Conservation (phyloP, 768 basidiomycete species). For the Pulveroboletus sp. region DNA sequence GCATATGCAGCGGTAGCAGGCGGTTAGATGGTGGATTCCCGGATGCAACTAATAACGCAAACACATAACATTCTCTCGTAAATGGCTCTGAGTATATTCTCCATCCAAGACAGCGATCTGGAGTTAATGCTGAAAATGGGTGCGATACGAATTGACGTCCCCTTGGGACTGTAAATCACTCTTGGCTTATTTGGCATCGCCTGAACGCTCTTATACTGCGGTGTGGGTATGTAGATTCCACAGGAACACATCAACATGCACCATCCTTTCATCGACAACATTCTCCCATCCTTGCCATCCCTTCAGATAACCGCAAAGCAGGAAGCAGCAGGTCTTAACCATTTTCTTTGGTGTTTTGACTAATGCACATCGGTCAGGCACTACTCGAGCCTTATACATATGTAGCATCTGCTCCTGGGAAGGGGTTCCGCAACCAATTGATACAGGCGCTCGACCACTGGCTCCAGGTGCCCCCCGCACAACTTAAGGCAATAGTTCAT, state of each 20-base stretch:
- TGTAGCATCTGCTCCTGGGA: conserved; percentile 79
- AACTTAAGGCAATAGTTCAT: conserved; percentile 67
- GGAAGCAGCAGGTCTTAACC: conserved; percentile 21
- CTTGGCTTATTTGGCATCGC: conserved; percentile 5
- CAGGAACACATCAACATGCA: conserved; percentile 11
- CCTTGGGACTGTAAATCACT: conserved; percentile 3
- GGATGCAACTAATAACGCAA: not conserved
- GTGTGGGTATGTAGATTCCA: not conserved
- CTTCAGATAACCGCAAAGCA: conserved; percentile 16
- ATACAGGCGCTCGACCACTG: conserved; percentile 91
- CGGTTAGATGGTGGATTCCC: not conserved
- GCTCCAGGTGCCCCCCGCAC: conserved; percentile 77
- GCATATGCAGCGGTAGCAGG: not conserved
- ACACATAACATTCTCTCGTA: conserved; percentile 2
- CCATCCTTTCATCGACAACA: conserved; percentile 38
- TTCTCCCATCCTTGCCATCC: conserved; percentile 32
- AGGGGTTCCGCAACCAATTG: conserved; percentile 83
- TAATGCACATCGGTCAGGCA: conserved; percentile 26
- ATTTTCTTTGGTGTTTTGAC: not conserved
- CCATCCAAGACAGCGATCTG: conserved; percentile 4
- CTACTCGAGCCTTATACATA: conserved; percentile 89
- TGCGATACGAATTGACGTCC: not conserved
- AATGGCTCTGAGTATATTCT: conserved; percentile 2
- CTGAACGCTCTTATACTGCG: conserved; percentile 10
- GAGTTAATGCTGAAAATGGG: conserved; percentile 1